Evolutionary conservation across 129 eudicot genomes (phyloP), one percentile per base, ranked within the genome.

Genomic region (Glebionis coronaria): DNA sequence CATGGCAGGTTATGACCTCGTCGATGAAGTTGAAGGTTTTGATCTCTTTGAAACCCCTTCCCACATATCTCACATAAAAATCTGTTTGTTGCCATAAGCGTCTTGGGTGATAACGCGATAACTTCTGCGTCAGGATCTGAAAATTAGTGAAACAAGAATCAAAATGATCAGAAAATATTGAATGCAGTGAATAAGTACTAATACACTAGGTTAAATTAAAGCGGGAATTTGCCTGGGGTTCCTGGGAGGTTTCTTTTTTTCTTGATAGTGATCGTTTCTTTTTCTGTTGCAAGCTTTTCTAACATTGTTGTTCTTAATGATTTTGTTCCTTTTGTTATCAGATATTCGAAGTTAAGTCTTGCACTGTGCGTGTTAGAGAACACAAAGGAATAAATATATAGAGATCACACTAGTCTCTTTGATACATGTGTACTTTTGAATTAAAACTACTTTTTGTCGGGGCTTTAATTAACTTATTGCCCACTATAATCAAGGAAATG

Each of bases 41-140:
- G 98, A 77, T 93, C 98, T 65, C 98, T 84, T 72, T 88, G 98
- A 54, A 93, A 93, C 23, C 98, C 98, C 77, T 93, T 93, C 15
- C 96, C 98, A 66, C 98, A 93, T 56, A 88, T 88, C 77, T 93
- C 98, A 63, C 98, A 93, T 68, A 88, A 57, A 73, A 93, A 93
- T 82, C 98, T 80, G 78, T 93, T 93, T 50, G 98, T 93, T 1
- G 98, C 92, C 96, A 93, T 93, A 31, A 93, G 90, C 21, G 98
- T 93, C 75, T 88, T 88, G 3, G 98, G 98, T 0, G 98, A 93
- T 51, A 93, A 69, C 31, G 98, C 91, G 56, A 93, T 82, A 14
- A 93, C 96, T 68, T 93, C 98, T 0, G 96, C 98, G 65, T 93
- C 95, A 54, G 98, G 98, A 85, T 91, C 97, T 91, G 78, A 29